phyloP scores from a whole-genome alignment of 495 filamentous ascomycete species.

The Penicillium simplicissimum region DNA sequence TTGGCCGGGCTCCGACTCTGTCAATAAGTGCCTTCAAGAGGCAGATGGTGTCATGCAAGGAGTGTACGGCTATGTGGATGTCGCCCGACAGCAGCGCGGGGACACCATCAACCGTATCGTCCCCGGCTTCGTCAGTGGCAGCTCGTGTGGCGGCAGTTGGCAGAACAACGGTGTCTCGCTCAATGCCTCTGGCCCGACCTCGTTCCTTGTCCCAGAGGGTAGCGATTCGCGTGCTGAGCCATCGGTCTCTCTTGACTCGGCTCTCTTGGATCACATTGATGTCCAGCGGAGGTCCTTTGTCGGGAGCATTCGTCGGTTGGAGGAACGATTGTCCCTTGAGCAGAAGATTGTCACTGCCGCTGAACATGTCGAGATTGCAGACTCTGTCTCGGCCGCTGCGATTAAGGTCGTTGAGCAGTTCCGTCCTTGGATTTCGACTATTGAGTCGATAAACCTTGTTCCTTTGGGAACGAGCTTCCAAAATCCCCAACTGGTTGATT shows the following conservation, averaged over 20 bases:
- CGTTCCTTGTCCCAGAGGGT: slow-evolving; percentile 79
- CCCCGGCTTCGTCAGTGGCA: slow-evolving; percentile 88
- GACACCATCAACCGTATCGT: slow-evolving; percentile 86
- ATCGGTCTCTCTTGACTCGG: slow-evolving; percentile 67
- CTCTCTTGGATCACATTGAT: slow-evolving; percentile 79
- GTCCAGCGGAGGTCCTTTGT: slow-evolving; percentile 78
- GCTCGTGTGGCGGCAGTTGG: slow-evolving; percentile 83
- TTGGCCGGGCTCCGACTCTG: slow-evolving; percentile 82
- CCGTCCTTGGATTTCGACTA: slow-evolving; percentile 79
- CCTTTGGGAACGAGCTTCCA: slow-evolving; percentile 71
- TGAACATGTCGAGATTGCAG: slow-evolving; percentile 70
- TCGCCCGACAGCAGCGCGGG: slow-evolving; percentile 86
- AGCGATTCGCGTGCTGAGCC: slow-evolving; percentile 72
- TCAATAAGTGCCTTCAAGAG: slow-evolving; percentile 91
- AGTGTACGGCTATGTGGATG: slow-evolving; percentile 93
- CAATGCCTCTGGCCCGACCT: slow-evolving; percentile 68
- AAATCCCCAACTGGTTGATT: slow-evolving; percentile 84
- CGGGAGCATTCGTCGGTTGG: slow-evolving; percentile 77
- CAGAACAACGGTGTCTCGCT: slow-evolving; percentile 80
- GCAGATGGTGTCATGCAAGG: slow-evolving; percentile 92
- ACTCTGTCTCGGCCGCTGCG: slow-evolving; percentile 71
- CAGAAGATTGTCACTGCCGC: slow-evolving; percentile 74
- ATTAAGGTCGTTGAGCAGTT: slow-evolving; percentile 81
- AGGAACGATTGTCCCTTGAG: slow-evolving; percentile 74
- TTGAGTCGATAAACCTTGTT: slow-evolving; percentile 86